A percentile compares a stretch with the other conserved stretches of the same genome.
These are phyloP conservation scores for Adenanthera pavonina DNA, from an alignment of 306 rosid genomes.

Conservation along the genomic window DNA sequence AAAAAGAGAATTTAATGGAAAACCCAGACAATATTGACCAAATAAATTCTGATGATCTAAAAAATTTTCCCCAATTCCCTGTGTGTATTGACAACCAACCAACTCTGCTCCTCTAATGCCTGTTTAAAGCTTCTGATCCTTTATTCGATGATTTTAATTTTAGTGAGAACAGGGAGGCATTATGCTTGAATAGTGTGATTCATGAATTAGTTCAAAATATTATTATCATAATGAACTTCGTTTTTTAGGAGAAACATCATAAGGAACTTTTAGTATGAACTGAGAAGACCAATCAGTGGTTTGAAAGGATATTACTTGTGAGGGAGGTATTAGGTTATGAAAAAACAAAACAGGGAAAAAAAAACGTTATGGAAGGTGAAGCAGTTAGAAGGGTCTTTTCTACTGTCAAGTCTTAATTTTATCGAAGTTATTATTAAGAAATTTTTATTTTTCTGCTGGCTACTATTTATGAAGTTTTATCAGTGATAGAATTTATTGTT, in stretches of 20 bases:
- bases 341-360: neutral
- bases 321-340: too few relatives aligned
- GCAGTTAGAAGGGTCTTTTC: slow-evolving; percentile 42
- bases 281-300: neutral
- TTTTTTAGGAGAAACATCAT: too few relatives aligned
- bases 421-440: neutral
- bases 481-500: too few relatives aligned
- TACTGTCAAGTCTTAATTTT: neutral
- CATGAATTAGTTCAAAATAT: too few relatives aligned
- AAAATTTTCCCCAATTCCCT: neutral
- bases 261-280: neutral
- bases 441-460: neutral
- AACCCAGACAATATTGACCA: neutral
- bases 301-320: neutral
- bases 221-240: too few relatives aligned
- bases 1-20: slow-evolving; percentile 6
- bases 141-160: neutral
- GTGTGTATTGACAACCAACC: neutral
- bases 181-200: too few relatives aligned
- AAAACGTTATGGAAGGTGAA: slow-evolving; percentile 37
- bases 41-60: slow-evolving; percentile 3
- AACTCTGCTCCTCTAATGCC: neutral
- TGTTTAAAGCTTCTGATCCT: neutral
- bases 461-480: neutral
- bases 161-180: neutral